A percentile compares a stretch with the other conserved stretches of the same genome.
Conservation (phyloP, 148 eudicot species). For the Cornus suecica region DNA sequence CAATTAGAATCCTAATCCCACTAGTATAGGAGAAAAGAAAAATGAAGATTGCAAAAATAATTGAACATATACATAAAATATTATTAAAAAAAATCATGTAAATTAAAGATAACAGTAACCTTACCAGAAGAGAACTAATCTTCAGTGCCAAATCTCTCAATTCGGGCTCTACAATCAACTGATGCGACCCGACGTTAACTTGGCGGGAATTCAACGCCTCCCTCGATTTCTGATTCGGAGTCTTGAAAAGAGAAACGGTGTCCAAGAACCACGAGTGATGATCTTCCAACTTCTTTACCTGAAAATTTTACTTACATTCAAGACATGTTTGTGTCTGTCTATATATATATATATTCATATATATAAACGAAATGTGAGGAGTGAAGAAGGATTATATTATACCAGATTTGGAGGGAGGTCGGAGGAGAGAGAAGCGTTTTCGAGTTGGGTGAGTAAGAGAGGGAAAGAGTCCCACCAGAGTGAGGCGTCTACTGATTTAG, state of each 20-base stretch:
- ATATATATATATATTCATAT: neutral
- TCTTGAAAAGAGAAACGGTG: slow-evolving; percentile 60
- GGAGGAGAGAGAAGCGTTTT: slow-evolving; percentile 56
- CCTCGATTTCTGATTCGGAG: slow-evolving; percentile 64
- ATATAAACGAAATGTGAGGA: neutral
- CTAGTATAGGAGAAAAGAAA: no score
- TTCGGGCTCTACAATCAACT: slow-evolving; percentile 57
- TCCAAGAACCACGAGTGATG: slow-evolving; percentile 79
- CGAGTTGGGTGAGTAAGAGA: slow-evolving; percentile 67
- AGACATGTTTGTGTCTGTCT: neutral
- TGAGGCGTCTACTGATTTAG: slow-evolving; percentile 58
- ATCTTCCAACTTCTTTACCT: slow-evolving; percentile 72
- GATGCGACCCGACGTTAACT: slow-evolving; percentile 56
- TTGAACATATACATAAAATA: no score
- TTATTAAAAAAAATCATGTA: no score
- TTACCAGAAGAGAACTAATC: slow-evolving; percentile 69
- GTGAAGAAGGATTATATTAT: slow-evolving; percentile 16
- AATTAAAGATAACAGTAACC: slow-evolving; percentile 1
- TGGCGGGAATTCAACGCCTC: slow-evolving; percentile 61
- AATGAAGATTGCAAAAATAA: no score
- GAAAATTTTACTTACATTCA: neutral
- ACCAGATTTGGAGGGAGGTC: slow-evolving; percentile 60
- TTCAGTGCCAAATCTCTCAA: slow-evolving; percentile 64
- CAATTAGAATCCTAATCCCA: no score
- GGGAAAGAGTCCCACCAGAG: slow-evolving; percentile 95